A percentile compares a stretch with the other conserved stretches of the same genome.
Conservation (phyloP, 106 monocot genomes). For the Iris macrosiphon region DNA sequence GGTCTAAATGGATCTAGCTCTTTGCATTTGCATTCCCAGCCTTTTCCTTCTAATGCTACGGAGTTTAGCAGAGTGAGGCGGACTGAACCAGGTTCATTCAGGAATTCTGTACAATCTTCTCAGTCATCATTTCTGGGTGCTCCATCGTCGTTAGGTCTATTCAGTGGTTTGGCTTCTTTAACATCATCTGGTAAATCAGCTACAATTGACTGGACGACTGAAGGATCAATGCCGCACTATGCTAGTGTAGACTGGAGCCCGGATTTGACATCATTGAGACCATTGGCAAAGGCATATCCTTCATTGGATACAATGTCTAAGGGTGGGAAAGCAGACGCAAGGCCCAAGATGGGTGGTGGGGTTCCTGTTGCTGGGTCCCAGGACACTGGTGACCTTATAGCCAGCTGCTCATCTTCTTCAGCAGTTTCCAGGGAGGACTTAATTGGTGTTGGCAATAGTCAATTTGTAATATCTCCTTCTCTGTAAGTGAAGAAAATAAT, state of each 20-base stretch:
- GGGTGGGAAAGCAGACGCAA: slow-evolving; percentile 1
- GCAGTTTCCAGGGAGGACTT: slow-evolving; percentile 42
- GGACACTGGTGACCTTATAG: slow-evolving; percentile 7
- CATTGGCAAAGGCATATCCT: too few species aligned
- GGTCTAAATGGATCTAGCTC: slow-evolving; percentile 1
- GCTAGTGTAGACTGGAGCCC: slow-evolving; percentile 75
- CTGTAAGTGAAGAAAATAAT: slow-evolving; percentile 9
- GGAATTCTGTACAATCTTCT: neutral
- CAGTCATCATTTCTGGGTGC: slow-evolving; percentile 17
- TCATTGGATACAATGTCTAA: too few species aligned
- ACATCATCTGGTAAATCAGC: slow-evolving; percentile 19
- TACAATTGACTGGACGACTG: slow-evolving; percentile 40
- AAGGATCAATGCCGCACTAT: slow-evolving; percentile 35
- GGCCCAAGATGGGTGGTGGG: neutral
- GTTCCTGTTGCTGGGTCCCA: slow-evolving; percentile 19
- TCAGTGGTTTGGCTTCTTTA: slow-evolving; percentile 30
- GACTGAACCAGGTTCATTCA: slow-evolving; percentile 23
- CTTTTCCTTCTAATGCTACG: slow-evolving; percentile 7
- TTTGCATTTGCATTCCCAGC: slow-evolving; percentile 22
- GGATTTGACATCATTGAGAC: slow-evolving; percentile 15
- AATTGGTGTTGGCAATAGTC: slow-evolving; percentile 46
- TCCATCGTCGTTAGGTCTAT: slow-evolving; percentile 47
- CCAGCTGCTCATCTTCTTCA: neutral
- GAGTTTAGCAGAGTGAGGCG: slow-evolving; percentile 15
- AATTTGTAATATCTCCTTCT: slow-evolving; percentile 40